Conservation (phyloP, 129 eudicot genomes). For the Solidago caesia region DNA sequence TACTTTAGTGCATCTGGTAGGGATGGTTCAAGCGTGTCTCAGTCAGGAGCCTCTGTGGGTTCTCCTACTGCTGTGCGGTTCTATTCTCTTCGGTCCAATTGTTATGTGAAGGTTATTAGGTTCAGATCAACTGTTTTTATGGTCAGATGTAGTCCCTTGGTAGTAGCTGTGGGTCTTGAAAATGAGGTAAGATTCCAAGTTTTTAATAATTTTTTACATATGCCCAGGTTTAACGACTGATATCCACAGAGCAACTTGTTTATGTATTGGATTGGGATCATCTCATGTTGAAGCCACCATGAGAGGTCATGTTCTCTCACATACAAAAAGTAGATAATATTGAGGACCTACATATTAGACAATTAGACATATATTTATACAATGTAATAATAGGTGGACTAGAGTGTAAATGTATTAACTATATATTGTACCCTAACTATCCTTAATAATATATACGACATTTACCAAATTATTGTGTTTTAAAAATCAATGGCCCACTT, state of each 20-base stretch:
- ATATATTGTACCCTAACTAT: too few species aligned
- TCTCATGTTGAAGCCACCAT: too few species aligned
- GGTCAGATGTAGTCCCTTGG: slow-evolving; percentile 58
- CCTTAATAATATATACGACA: too few species aligned
- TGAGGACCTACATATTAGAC: too few species aligned
- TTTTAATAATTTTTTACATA: slow-evolving; percentile 1
- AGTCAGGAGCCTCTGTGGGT: slow-evolving; percentile 28
- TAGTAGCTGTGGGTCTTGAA: slow-evolving; percentile 53
- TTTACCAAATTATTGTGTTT: too few species aligned
- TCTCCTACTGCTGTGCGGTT: slow-evolving; percentile 46
- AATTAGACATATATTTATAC: too few species aligned
- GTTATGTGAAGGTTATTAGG: slow-evolving; percentile 47
- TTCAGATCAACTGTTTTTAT: slow-evolving; percentile 51
- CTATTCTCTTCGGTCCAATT: slow-evolving; percentile 46
- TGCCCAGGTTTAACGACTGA: not conserved
- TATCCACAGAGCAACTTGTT: slow-evolving; percentile 10
- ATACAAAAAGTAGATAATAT: too few species aligned
- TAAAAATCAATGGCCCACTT: too few species aligned
- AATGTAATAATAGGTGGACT: too few species aligned
- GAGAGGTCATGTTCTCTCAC: too few species aligned
- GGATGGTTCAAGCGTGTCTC: slow-evolving; percentile 33
- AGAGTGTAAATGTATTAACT: too few species aligned
- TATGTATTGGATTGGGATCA: not conserved
- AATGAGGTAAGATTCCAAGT: slow-evolving; percentile 38
- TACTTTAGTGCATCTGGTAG: slow-evolving; percentile 32